These are phyloP conservation scores for Venturiaceae sp. DNA, from an alignment of 2,329 filamentous ascomycete species.

Conservation along the genomic window DNA sequence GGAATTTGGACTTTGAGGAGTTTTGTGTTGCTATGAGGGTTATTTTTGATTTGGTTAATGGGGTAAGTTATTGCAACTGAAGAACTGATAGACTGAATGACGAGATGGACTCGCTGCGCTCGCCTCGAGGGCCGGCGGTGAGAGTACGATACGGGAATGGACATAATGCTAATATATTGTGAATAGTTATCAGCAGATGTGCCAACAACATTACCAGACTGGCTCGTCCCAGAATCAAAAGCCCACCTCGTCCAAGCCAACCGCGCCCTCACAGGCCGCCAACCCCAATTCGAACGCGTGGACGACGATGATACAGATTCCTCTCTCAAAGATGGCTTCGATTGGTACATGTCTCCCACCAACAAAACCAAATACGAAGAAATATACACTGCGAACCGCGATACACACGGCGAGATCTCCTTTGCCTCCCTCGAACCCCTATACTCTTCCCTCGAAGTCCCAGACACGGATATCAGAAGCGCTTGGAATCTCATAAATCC, in stretches of 20 bases:
- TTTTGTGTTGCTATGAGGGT: conserved; percentile 98
- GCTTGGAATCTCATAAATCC: conserved; percentile 98
- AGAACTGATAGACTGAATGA: too few species aligned
- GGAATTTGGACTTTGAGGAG: conserved; percentile 97
- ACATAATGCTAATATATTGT: not conserved
- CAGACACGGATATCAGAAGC: conserved; percentile 71
- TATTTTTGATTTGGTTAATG: conserved; percentile 95
- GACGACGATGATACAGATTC: conserved; percentile 66
- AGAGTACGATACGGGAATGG: too few species aligned
- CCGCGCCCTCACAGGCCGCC: conserved; percentile 57
- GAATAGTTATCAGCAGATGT: conserved; percentile 46
- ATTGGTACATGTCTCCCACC: conserved; percentile 95
- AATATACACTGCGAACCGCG: conserved; percentile 88
- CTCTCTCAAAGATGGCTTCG: conserved; percentile 90
- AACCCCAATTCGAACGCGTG: conserved; percentile 74
- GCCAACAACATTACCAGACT: conserved; percentile 78
- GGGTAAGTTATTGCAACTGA: too few species aligned
- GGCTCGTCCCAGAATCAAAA: conserved; percentile 84
- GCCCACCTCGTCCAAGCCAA: conserved; percentile 30
- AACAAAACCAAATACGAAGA: conserved; percentile 95
- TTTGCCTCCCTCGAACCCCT: conserved; percentile 73
- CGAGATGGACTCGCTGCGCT: too few species aligned
- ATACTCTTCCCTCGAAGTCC: conserved; percentile 70
- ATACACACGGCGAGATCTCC: conserved; percentile 67
- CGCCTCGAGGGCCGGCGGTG: too few species aligned